These are phyloP conservation scores for Saprolegnia diclina DNA, from an alignment of 352 stramenopile genomes.

Conservation along the genomic window DNA sequence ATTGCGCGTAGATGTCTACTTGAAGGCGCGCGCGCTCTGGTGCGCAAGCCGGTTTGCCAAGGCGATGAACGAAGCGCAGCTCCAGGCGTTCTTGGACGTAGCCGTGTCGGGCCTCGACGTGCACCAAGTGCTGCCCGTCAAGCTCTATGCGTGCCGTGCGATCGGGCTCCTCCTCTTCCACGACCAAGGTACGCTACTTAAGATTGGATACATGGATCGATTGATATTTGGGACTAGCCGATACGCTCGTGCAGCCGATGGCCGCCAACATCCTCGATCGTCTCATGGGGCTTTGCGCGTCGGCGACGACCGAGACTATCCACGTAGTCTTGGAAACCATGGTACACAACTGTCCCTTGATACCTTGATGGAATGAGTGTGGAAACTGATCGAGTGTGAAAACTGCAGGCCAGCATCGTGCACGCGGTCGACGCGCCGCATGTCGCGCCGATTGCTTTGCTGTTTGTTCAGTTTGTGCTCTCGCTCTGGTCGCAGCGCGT, in stretches of 20 bases:
- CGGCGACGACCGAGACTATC: constrained; percentile 60
- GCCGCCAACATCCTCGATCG: constrained; percentile 50
- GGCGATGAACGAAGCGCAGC: constrained; percentile 67
- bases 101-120: constrained; percentile 68
- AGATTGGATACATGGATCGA: not conserved
- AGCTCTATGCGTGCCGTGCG: constrained; percentile 70
- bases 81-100: constrained; percentile 61
- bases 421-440: not conserved
- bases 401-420: constrained; percentile 6
- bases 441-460: not conserved
- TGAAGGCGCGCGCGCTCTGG: constrained; percentile 71
- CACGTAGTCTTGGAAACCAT: constrained; percentile 75
- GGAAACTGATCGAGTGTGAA: too few relatives aligned
- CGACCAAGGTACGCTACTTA: constrained; percentile 36
- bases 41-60: constrained; percentile 66
- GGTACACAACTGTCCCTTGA: too few relatives aligned
- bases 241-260: constrained; percentile 47
- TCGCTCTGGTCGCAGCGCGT: constrained; percentile 1
- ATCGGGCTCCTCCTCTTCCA: constrained; percentile 63
- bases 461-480: not conserved
- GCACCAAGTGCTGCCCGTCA: constrained; percentile 61
- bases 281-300: constrained; percentile 49
- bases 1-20: constrained; percentile 58
- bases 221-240: not conserved
- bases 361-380: too few relatives aligned